Percentiles rank a stretch among this genome's conserved stretches.
Conservation (phyloP, 2,329 filamentous ascomycete species). For the Shiraia bambusicola region DNA sequence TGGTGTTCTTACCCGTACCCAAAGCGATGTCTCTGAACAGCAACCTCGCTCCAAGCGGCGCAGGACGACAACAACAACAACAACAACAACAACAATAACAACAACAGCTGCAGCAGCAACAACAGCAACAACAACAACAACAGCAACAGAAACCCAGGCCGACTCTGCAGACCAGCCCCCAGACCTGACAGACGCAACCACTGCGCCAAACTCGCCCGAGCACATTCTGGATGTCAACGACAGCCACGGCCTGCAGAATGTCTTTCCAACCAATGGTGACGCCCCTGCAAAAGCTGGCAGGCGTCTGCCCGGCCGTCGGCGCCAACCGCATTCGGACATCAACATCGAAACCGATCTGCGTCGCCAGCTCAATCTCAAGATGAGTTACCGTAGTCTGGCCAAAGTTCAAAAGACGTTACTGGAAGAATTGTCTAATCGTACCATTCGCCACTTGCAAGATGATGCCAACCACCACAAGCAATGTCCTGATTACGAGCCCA, state of each 20-base stretch:
- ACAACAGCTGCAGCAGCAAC: constrained; percentile 22
- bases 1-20: constrained; percentile 38
- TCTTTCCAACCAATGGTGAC: constrained; percentile 40
- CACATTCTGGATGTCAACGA: constrained; percentile 37
- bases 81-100: constrained; percentile 23
- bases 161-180: constrained; percentile 37
- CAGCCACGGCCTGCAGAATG: constrained; percentile 37
- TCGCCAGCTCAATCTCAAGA: constrained; percentile 67
- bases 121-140: constrained; percentile 22
- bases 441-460: constrained; percentile 58
- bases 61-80: constrained; percentile 28
- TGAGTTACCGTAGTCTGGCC: constrained; percentile 63
- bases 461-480: constrained; percentile 57
- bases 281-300: constrained; percentile 39
- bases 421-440: constrained; percentile 64
- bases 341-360: constrained; percentile 51
- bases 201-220: constrained; percentile 40
- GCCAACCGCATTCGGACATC: constrained; percentile 50
- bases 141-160: constrained; percentile 26
- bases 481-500: constrained; percentile 54
- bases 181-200: constrained; percentile 41
- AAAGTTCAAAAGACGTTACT: constrained; percentile 65
- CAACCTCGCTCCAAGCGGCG: constrained; percentile 40
- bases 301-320: constrained; percentile 47
- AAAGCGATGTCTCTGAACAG: constrained; percentile 40